Base-by-base conservation (phyloP, 371 early-diverging fungal genomes). In the Blakeslea trispora region DNA sequence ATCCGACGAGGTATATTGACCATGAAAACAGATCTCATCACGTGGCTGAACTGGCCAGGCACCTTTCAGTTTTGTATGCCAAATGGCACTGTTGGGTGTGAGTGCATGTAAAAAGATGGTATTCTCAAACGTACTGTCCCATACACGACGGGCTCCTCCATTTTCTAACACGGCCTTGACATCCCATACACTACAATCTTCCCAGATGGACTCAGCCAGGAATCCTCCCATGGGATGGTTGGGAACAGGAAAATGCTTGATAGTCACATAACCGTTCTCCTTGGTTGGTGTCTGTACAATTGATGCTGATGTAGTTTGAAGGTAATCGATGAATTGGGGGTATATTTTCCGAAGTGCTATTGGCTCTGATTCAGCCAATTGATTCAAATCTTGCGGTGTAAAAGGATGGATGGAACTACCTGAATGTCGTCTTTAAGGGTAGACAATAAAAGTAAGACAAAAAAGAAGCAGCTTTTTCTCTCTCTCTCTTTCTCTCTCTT, bases 171-270 rank as follows among this genome's bases (percentile, higher is more conserved):
- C 77, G 0, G 82, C 76, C 45, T 81, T 82, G 34, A 81, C 68
- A 54, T 84, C 84, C 82, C 82, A 84, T 17, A 84, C 69, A 49
- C 77, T 74, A 35, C 77, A 84, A 17, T 73, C 64, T 18, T 76
- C 69, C 72, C 81, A 84, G 1, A 66, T 45, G 10, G 82, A 69
- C 45, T 81, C 81, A 39, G 74, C 74, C 31, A 77, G 55, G 46
- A 77, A 71, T 18, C 74, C 82, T 0, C 78, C 82, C 0, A 74
- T 66, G 1, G 74, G 75, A 53, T 81, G 80, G n/a, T 71, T 73
- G 9, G 81, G 69, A 3, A 71, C 62, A n/a, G 78, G 78, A 14
- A 77, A 47, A 13, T 74, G 70, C 6, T 68, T 71, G 4, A 79
- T 64, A 14, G 69, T 64, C 0, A 81, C 71, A 54, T 59, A 49